phyloP scores from a whole-genome alignment of 225 moss, liverwort and hornwort genomes.

The Anthoceros angustus region DNA sequence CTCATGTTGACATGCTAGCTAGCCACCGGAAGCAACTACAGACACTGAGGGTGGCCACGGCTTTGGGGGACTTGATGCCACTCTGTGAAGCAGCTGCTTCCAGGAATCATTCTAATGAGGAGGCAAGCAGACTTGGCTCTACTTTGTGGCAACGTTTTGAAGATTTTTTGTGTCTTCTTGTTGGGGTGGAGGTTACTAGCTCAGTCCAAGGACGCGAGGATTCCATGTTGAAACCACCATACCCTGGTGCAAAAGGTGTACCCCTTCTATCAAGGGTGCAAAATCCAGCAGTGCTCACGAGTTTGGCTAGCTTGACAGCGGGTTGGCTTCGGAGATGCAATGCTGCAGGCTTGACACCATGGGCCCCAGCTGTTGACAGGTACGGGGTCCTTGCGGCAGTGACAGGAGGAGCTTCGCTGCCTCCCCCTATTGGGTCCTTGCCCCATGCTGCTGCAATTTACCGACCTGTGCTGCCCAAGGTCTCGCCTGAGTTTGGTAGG shows the following conservation, averaged over 20 bases:
- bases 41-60: slow-evolving; percentile 45
- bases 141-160: slow-evolving; percentile 70
- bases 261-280: slow-evolving; percentile 56
- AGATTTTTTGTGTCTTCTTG: slow-evolving; percentile 57
- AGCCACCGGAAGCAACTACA: slow-evolving; percentile 44
- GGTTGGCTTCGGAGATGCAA: slow-evolving; percentile 91
- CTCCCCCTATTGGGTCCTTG: slow-evolving; percentile 30
- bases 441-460: slow-evolving; percentile 36
- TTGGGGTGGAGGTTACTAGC: slow-evolving; percentile 45
- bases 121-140: slow-evolving; percentile 48
- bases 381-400: slow-evolving; percentile 70
- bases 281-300: slow-evolving; percentile 54
- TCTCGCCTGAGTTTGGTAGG: slow-evolving; percentile 70
- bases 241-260: slow-evolving; percentile 39
- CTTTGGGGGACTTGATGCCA: slow-evolving; percentile 58
- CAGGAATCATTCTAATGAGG: slow-evolving; percentile 59
- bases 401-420: slow-evolving; percentile 51
- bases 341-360: slow-evolving; percentile 34
- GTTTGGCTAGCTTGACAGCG: slow-evolving; percentile 75
- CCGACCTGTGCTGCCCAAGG: slow-evolving; percentile 41
- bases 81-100: slow-evolving; percentile 35
- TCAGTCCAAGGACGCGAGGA: slow-evolving; percentile 41
- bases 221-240: slow-evolving; percentile 18
- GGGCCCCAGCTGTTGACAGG: slow-evolving; percentile 51
- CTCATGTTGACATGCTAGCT: slow-evolving; percentile 7